Conservation (phyloP, 257 asterid species). For the Linderniella brevidens region DNA sequence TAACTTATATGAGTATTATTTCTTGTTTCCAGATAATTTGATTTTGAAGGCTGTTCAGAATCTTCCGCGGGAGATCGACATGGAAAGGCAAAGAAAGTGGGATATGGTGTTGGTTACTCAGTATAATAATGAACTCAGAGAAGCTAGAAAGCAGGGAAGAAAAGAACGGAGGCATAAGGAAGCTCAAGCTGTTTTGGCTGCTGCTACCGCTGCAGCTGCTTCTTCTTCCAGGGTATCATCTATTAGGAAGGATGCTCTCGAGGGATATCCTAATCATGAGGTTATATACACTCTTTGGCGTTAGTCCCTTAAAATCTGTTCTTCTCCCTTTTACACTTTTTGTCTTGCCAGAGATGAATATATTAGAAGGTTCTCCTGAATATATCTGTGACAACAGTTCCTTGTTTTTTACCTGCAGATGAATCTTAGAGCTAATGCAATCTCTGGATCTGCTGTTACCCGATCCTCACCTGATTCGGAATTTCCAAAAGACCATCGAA, state of each 20-base stretch:
- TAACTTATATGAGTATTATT: constrained; percentile 9
- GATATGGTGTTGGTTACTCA: constrained; percentile 68
- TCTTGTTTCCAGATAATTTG: constrained; percentile 47
- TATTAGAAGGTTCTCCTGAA: constrained; percentile 22
- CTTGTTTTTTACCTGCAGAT: constrained; percentile 35
- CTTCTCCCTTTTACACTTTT: background rate
- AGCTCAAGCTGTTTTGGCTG: constrained; percentile 94
- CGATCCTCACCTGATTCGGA: constrained; percentile 42
- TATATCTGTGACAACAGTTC: constrained; percentile 22
- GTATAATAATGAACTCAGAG: constrained; percentile 64
- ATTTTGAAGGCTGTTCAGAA: constrained; percentile 46
- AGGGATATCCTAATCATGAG: constrained; percentile 53
- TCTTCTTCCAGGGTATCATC: constrained; percentile 81
- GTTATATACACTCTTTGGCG: constrained; percentile 16
- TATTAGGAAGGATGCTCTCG: constrained; percentile 62
- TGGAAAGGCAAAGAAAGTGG: constrained; percentile 58
- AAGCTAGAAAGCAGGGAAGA: constrained; percentile 84
- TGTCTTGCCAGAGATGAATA: background rate
- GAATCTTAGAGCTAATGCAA: constrained; percentile 9
- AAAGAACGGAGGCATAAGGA: constrained; percentile 89
- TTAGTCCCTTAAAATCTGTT: background rate
- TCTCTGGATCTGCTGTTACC: constrained; percentile 34
- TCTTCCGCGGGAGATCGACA: constrained; percentile 61
- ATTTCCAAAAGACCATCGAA: constrained; percentile 44
- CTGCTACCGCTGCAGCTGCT: constrained; percentile 99